Percentiles rank a stretch among this genome's conserved stretches.
Evolutionary conservation across 495 filamentous ascomycete genomes (phyloP).

Genomic region (Schizothecium vesticola): DNA sequence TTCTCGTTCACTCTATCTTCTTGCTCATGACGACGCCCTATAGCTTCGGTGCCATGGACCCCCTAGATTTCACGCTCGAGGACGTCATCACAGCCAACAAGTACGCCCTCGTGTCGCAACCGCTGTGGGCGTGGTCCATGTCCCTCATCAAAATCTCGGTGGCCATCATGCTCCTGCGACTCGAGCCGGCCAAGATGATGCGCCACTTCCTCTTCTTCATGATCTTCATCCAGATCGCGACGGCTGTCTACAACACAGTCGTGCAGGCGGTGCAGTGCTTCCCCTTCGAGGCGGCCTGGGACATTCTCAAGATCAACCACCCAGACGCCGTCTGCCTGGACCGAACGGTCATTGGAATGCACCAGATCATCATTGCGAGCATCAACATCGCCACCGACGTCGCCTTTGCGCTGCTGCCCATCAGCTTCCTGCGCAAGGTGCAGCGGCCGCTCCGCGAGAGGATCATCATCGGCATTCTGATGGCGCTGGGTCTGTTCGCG

Average conservation of each 20-base stretch:
- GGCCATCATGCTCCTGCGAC: constrained; percentile 17
- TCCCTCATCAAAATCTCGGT: constrained; percentile 18
- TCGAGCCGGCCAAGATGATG: constrained; percentile 6
- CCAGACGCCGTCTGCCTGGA: constrained; percentile 12
- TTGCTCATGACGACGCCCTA: constrained; percentile 14
- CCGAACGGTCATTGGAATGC: constrained; percentile 10
- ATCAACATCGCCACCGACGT: constrained; percentile 22
- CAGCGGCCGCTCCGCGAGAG: constrained; percentile 18
- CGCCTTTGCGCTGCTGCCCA: constrained; percentile 16
- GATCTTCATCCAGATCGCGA: constrained; percentile 10
- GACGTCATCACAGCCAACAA: constrained; percentile 17
- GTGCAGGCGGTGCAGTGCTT: constrained; percentile 12
- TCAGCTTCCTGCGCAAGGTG: constrained; percentile 15
- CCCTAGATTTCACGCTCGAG: constrained; percentile 4
- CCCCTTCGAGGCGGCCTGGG: constrained; percentile 15
- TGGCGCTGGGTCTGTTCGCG: constrained; percentile 18
- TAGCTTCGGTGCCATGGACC: constrained; percentile 11
- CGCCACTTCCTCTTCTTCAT: constrained; percentile 14
- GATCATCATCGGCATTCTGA: constrained; percentile 16
- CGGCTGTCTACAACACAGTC: constrained; percentile 14
- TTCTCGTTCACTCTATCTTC: constrained; percentile 12
- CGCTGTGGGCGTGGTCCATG: constrained; percentile 21
- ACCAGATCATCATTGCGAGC: constrained; percentile 14
- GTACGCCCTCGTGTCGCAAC: constrained; percentile 16
- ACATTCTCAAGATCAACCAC: constrained; percentile 7